Percentiles rank a stretch among this genome's conserved stretches.
Evolutionary conservation across 2,329 filamentous ascomycete species (phyloP).

Genomic region (Fusarium graminum): DNA sequence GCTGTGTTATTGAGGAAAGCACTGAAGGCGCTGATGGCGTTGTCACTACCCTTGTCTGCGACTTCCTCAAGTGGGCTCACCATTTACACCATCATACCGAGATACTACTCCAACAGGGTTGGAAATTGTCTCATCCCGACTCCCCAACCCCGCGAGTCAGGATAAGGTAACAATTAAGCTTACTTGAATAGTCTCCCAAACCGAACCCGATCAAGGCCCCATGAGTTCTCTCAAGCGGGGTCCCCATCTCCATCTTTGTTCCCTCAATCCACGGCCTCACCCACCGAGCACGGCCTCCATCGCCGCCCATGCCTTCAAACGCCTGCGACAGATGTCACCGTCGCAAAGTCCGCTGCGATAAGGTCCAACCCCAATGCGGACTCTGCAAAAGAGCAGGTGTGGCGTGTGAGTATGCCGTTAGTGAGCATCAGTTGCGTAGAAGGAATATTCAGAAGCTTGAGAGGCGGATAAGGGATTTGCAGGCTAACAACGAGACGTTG

Average conservation of each 20-base stretch:
- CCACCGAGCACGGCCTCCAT: conserved; percentile 34
- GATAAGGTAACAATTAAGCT: conserved; percentile 35
- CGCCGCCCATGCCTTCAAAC: conserved; percentile 38
- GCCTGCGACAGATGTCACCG: conserved; percentile 59
- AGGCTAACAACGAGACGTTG: conserved; percentile 48
- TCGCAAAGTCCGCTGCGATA: conserved; percentile 58
- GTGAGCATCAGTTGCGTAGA: conserved; percentile 48
- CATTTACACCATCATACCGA: neutral
- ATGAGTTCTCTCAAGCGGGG: conserved; percentile 36
- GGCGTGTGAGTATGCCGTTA: conserved; percentile 53
- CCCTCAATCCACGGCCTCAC: conserved; percentile 27
- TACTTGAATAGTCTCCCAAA: conserved; percentile 10
- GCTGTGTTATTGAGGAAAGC: too few relatives aligned
- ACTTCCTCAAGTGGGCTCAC: neutral
- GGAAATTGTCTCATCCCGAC: neutral
- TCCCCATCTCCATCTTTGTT: neutral
- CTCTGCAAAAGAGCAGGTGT: conserved; percentile 54
- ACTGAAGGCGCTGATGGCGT: too few relatives aligned
- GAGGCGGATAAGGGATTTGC: conserved; percentile 51
- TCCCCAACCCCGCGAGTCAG: conserved; percentile 30
- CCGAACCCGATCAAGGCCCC: conserved; percentile 14
- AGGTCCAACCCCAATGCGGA: conserved; percentile 53
- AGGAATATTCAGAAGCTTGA: conserved; percentile 55
- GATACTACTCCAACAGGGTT: conserved; percentile 3
- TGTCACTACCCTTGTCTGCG: too few relatives aligned